Base-by-base conservation (phyloP, 78 protist species). In the Dictyostelium intermedium region DNA sequence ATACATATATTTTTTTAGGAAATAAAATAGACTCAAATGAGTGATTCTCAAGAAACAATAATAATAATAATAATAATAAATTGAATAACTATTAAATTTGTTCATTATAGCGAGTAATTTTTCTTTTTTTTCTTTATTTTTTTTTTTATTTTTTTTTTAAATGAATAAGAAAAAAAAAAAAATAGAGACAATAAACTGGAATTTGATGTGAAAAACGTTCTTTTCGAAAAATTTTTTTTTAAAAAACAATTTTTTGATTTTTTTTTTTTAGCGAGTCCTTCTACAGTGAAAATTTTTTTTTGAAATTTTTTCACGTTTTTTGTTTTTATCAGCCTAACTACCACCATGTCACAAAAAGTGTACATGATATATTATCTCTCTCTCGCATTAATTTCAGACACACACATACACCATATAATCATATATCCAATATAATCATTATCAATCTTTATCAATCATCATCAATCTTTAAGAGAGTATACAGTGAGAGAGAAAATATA, bases 341-440 rank as follows among this genome's bases (percentile, higher is more conserved):
- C 37, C 30, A 83, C 70, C 73, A 85, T 85, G 92, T 85, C 92
- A 39, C 27, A 82, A 50, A 85, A 85, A 85, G 39, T 70, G 92
- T 85, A 85, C 76, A 74, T 85, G 20, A 11, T n/a, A 23, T 84
- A 23, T 30, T 27, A 34, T 61, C 37, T 61, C 27, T 61, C 27
- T 25, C 66, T 35, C 73, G 37, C 14, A 50, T 56, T 20, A 56
- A 56, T 56, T 56, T 56, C 61, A 50, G 14, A 3, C 61, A 56
- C 66, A 45, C 10, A 41, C 45, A 41, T 5, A 5, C 45, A 8
- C 66, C 66, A 56, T 20, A 56, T 6, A 56, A 56, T 56, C 66
- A 56, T 56, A 56, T 56, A 56, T 56, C 66, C 66, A 56, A 1
- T 56, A 56, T 56, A 56, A 56, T 56, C 66, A 83, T 61, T 25